Evolutionary conservation across 208 protist genomes (phyloP).

Genomic region (Blechomonas ayalai): DNA sequence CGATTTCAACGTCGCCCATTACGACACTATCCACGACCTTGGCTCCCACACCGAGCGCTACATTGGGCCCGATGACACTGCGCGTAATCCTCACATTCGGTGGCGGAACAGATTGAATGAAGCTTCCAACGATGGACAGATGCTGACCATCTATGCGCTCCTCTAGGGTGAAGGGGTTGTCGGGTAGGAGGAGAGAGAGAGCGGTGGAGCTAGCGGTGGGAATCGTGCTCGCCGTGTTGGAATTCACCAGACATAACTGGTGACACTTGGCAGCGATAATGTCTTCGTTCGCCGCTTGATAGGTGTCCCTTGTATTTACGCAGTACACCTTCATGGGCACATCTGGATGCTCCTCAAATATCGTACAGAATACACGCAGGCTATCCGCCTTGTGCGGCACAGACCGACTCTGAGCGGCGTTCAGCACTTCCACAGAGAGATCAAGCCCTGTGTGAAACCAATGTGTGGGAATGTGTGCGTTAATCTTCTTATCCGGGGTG

Average conservation of each 20-base stretch:
- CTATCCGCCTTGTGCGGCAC: constrained; percentile 50
- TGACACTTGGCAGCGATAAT: constrained; percentile 60
- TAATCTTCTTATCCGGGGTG: constrained; percentile 46
- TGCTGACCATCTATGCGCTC: constrained; percentile 21
- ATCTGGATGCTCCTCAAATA: constrained; percentile 57
- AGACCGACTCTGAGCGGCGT: constrained; percentile 20
- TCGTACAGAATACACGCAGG: constrained; percentile 66
- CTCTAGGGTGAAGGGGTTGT: constrained; percentile 47
- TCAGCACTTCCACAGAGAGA: constrained; percentile 40
- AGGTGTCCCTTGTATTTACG: constrained; percentile 64
- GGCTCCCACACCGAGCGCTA: constrained; percentile 43
- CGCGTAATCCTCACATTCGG: constrained; percentile 51
- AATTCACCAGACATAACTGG: constrained; percentile 10
- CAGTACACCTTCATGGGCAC: constrained; percentile 34
- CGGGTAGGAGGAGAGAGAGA: constrained; percentile 33
- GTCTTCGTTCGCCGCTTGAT: constrained; percentile 50
- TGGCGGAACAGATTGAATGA: constrained; percentile 40
- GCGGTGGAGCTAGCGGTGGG: constrained; percentile 15
- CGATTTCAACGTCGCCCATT: constrained; percentile 62
- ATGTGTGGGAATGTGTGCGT: constrained; percentile 47
- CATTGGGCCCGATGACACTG: constrained; percentile 74
- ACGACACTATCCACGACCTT: constrained; percentile 70
- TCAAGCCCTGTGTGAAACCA: constrained; percentile 31
- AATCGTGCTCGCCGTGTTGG: neutral
- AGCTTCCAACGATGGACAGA: constrained; percentile 54